Base-by-base conservation (phyloP, 352 stramenopile species). In the Phytopythium chamaehyphon region DNA sequence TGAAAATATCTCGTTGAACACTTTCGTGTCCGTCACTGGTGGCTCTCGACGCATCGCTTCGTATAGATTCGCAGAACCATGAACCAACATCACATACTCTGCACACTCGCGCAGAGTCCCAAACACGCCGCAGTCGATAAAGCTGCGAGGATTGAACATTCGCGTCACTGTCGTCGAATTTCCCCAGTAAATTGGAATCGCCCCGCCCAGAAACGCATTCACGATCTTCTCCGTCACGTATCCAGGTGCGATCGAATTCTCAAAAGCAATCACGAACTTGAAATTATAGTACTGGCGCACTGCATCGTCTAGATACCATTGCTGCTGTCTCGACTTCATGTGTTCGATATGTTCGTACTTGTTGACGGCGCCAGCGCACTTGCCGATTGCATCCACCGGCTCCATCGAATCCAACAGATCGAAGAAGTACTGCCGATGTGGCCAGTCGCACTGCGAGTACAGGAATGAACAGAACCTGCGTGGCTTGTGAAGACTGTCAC, bases 201-300 rank as follows among this genome's bases (percentile, higher is more conserved):
- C 71, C 9, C 73, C 76, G 1, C 73, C 73, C 19, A 89, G 57
- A 26, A 86, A 78, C 15, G 76, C 71, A 28, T 80, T 77, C 5
- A 83, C 64, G 18, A 90, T 47, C 57, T 86, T 88, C 51, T 90
- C 76, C 3, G 72, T 90, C 45, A 86, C 61, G 40, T 86, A 88
- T 19, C 76, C 80, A 1, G 59, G 42, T 3, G 42, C 54, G 4
- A 57, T 44, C 6, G 55, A 56, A 54, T 88, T 85, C 45, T 91
- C 73, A 19, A 89, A 91, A n/a, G 75, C 73, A 51, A 91, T 70
- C 7, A 81, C 75, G 28, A 90, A 88, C 36, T 73, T 75, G 63
- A 81, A 87, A 16, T 47, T 6, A 12, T 54, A n/a, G 60, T 66
- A 83, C 2, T 33, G 64, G 10, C 38, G 28, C 3, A 80, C 64